Percentiles rank a stretch among this genome's conserved stretches.
These are phyloP conservation scores for Heliocybe sulcata DNA, from an alignment of 1,284 basidiomycete genomes.

Conservation along the genomic window DNA sequence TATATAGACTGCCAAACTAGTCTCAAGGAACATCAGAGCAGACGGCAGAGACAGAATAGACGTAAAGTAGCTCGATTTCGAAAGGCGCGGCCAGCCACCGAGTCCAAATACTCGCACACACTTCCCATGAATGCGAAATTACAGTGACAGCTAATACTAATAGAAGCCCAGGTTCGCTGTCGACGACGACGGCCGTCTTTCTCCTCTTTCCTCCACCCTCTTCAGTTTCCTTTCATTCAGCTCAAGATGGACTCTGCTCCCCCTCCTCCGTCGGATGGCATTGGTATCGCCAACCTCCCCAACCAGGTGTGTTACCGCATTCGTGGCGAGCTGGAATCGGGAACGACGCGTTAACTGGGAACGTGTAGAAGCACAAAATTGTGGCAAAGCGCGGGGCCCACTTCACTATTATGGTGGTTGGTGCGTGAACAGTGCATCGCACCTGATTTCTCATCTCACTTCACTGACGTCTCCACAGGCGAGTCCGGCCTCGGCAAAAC, in stretches of 20 bases:
- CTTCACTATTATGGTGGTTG: constrained; percentile 99
- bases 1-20: no score
- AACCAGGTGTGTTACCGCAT: constrained; percentile 91
- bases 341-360: background rate
- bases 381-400: constrained; percentile 96
- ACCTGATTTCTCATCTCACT: background rate
- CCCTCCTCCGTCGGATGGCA: constrained; percentile 48
- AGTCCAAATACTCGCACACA: background rate
- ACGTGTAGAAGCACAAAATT: constrained; percentile 82
- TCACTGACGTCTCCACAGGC: constrained; percentile 38
- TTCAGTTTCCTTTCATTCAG: background rate
- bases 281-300: constrained; percentile 90
- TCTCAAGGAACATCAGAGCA: no score
- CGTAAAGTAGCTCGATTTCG: background rate
- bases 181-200: constrained; percentile 1
- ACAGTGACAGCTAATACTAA: no score
- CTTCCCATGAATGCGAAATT: background rate
- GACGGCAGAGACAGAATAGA: no score
- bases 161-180: background rate
- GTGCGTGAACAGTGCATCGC: constrained; percentile 49
- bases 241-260: constrained; percentile 10
- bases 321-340: background rate
- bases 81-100: background rate
- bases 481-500: constrained; percentile 95
- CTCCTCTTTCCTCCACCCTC: background rate